A percentile compares a stretch with the other conserved stretches of the same genome.
Evolutionary conservation across 2,329 filamentous ascomycete genomes (phyloP).

Genomic region (Coniochaeta ligniaria): DNA sequence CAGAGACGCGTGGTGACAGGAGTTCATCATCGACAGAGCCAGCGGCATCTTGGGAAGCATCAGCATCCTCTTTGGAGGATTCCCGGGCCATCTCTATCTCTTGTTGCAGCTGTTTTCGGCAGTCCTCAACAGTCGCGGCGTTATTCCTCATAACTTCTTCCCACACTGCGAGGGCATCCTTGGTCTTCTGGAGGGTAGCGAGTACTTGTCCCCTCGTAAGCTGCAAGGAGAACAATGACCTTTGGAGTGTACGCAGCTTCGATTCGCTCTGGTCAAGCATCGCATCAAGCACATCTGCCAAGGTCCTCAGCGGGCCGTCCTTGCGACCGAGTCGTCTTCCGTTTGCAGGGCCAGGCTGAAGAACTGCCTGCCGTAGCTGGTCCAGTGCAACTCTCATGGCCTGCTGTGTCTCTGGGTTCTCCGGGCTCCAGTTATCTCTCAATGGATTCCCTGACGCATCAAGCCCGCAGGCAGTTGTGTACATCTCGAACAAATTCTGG

Average conservation of each 20-base stretch:
- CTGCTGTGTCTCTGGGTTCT: conserved; percentile 50
- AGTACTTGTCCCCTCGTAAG: conserved; percentile 69
- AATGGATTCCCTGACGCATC: conserved; percentile 56
- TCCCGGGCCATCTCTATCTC: conserved; percentile 34
- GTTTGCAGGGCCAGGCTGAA: conserved; percentile 71
- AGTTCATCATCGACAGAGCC: conserved; percentile 23
- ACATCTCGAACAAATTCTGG: conserved; percentile 63
- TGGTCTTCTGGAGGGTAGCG: conserved; percentile 64
- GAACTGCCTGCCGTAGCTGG: conserved; percentile 70
- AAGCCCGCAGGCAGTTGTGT: conserved; percentile 64
- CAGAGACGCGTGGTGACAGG: conserved; percentile 35
- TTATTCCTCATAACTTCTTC: conserved; percentile 44
- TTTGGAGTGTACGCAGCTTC: conserved; percentile 59
- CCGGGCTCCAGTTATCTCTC: conserved; percentile 55
- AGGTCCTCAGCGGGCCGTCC: conserved; percentile 65
- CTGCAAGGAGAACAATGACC: conserved; percentile 54
- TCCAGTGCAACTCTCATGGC: conserved; percentile 75
- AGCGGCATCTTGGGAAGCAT: conserved; percentile 15
- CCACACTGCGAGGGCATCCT: conserved; percentile 67
- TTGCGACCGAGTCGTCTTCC: conserved; percentile 56
- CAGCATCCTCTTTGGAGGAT: conserved; percentile 13
- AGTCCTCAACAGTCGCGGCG: conserved; percentile 50
- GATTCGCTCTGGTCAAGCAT: conserved; percentile 86
- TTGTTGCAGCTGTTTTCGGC: conserved; percentile 50
- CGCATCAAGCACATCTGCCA: conserved; percentile 77